Evolutionary conservation across 164 flowering plant genomes (phyloP), one percentile per base, ranked within the genome.

Genomic region (Dillenia turbinata): DNA sequence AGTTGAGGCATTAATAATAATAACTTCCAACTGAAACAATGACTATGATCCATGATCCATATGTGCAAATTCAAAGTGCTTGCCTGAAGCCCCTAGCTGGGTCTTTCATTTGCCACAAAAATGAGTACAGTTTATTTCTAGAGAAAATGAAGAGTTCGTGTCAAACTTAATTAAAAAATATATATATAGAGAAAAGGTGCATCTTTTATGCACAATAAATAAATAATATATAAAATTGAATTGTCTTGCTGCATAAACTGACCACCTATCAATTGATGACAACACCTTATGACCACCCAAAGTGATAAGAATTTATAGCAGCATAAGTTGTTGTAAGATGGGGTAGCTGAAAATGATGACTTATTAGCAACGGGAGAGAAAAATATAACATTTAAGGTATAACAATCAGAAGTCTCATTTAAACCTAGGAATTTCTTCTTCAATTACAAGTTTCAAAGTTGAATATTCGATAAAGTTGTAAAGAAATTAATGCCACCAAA

Each of bases 321-420:
- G 97, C 99, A 79, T 94, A 94, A 70, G 92, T 94, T 70, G 99
- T 94, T 61, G 96, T 96, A 46, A 94, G 87, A 77, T 94, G 99
- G 63, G 99, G 92, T 78, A 94, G 54, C 99, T 94, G 83, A 73
- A 40, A 16, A 43, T 19, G 52, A 70, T 45, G 8, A 57, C 44
- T 13, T 53, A 22, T 22, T 15, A 59, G 53, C 47, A 52, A 61
- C n/a, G 1, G 19, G 11, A 15, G 26, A 51, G 8, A 33, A 13
- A 17, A n/a, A n/a, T 10, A 61, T 15, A 24, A 33, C 6, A 10
- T 9, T 13, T 7, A 17, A 22, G 51, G 14, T 24, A 24, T 24
- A 24, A 24, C 26, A 24, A 24, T 24, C 26, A 24, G 26, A 24
- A 24, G 26, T 24, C 26, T 24, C 26, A 24, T 24, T 24, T 24